These are phyloP conservation scores for Diophrys sp. DNA, from an alignment of 73 alveolate genomes.

Conservation along the genomic window DNA sequence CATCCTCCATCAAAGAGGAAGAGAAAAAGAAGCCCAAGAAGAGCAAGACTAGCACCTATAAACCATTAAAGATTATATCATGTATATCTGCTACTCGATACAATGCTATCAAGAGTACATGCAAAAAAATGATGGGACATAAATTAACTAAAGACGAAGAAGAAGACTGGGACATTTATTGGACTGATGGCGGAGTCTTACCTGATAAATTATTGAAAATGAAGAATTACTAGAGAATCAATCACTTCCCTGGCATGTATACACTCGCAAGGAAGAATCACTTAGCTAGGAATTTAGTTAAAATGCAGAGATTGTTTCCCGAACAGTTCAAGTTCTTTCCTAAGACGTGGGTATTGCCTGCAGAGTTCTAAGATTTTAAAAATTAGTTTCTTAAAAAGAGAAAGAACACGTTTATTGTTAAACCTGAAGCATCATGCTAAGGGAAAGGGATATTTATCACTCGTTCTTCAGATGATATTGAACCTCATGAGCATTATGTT, in stretches of 20 bases:
- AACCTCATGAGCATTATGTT: constrained; percentile 71
- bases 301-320: constrained; percentile 69
- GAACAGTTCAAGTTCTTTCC: constrained; percentile 82
- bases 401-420: constrained; percentile 60
- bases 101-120: constrained; percentile 13
- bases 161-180: constrained; percentile 68
- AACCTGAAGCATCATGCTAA: constrained; percentile 85
- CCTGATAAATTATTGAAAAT: constrained; percentile 57
- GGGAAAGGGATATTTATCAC: constrained; percentile 86
- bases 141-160: constrained; percentile 50
- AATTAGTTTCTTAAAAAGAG: background rate
- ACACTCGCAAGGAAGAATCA: constrained; percentile 78
- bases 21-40: too few species aligned
- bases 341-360: constrained; percentile 83
- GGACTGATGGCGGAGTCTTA: constrained; percentile 63
- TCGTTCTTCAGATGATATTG: constrained; percentile 56
- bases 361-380: constrained; percentile 72
- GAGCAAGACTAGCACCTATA: too few species aligned
- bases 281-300: constrained; percentile 69
- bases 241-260: constrained; percentile 88
- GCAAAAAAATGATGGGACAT: constrained; percentile 23
- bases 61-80: too few species aligned
- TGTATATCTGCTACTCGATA: too few species aligned
- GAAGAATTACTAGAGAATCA: constrained; percentile 71
- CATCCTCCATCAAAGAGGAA: too few species aligned